Evolutionary conservation across 169 alveolate genomes (phyloP).

Genomic region (Hepatocystis sp.): DNA sequence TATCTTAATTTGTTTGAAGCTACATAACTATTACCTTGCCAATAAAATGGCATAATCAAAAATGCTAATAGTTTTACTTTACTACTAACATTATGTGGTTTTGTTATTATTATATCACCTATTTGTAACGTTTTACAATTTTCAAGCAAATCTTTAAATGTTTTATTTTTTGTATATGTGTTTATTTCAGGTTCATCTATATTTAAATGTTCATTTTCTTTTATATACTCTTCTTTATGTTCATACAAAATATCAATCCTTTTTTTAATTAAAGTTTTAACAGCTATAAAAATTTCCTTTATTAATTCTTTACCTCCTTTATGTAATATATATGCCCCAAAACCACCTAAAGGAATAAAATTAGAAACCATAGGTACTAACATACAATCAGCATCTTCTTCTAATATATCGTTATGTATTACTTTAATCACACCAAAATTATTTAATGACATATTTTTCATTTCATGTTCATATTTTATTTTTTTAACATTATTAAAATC

Average conservation of each 20-base stretch:
- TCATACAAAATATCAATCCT: conserved; percentile 73
- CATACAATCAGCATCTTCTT: conserved; percentile 76
- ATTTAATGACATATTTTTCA: conserved; percentile 50
- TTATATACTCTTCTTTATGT: conserved; percentile 44
- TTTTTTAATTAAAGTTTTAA: conserved; percentile 55
- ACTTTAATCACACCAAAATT: conserved; percentile 39
- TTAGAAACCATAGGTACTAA: conserved; percentile 75
- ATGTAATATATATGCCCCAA: conserved; percentile 71
- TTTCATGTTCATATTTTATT: conserved; percentile 39
- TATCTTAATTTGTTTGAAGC: conserved; percentile 71
- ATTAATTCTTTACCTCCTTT: conserved; percentile 74
- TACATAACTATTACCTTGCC: conserved; percentile 74
- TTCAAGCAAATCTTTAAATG: conserved; percentile 32
- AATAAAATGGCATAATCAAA: conserved; percentile 74
- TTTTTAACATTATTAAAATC: not conserved
- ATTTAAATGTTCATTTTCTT: not conserved
- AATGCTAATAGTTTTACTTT: conserved; percentile 72
- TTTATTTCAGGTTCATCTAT: too few species aligned
- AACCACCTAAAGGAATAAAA: conserved; percentile 67
- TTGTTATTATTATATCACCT: conserved; percentile 61
- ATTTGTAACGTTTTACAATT: conserved; percentile 57
- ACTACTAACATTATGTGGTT: conserved; percentile 59
- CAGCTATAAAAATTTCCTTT: conserved; percentile 42
- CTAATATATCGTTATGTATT: conserved; percentile 71
- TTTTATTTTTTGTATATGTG: too few species aligned